Evolutionary conservation across 371 early-diverging fungal species (phyloP).

Genomic region (Saksenaea vasiformis): DNA sequence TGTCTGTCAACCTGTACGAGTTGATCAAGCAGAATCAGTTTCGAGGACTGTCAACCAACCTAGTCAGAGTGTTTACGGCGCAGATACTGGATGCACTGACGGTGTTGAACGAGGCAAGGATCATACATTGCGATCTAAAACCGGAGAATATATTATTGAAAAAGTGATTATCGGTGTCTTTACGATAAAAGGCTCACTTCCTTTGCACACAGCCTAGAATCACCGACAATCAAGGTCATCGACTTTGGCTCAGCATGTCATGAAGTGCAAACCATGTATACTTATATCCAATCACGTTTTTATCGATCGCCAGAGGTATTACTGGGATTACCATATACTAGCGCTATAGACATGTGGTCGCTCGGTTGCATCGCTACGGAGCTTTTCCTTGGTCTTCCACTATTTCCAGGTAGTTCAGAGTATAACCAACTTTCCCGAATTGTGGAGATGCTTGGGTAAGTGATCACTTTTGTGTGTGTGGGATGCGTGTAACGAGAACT

Average conservation of each 20-base stretch:
- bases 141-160: slow-evolving; percentile 96
- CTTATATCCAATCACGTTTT: slow-evolving; percentile 98
- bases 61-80: slow-evolving; percentile 82
- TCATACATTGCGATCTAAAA: slow-evolving; percentile 98
- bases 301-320: slow-evolving; percentile 98
- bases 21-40: slow-evolving; percentile 95
- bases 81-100: slow-evolving; percentile 87
- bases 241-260: slow-evolving; percentile 98
- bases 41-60: slow-evolving; percentile 87
- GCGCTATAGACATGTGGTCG: slow-evolving; percentile 99
- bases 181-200: background rate
- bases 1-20: slow-evolving; percentile 96
- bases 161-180: slow-evolving; percentile 49
- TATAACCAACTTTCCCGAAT: slow-evolving; percentile 93
- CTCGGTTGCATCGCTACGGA: slow-evolving; percentile 99
- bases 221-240: slow-evolving; percentile 94
- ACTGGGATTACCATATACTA: slow-evolving; percentile 90
- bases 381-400: slow-evolving; percentile 88
- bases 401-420: slow-evolving; percentile 95
- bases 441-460: slow-evolving; percentile 84
- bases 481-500: background rate
- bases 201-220: slow-evolving; percentile 60
- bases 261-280: slow-evolving; percentile 87
- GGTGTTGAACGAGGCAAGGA: slow-evolving; percentile 80
- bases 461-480: slow-evolving; percentile 3